Evolutionary conservation across 2,329 filamentous ascomycete genomes (phyloP), one percentile per base, ranked within the genome.

Genomic region (Neonectria faginata): DNA sequence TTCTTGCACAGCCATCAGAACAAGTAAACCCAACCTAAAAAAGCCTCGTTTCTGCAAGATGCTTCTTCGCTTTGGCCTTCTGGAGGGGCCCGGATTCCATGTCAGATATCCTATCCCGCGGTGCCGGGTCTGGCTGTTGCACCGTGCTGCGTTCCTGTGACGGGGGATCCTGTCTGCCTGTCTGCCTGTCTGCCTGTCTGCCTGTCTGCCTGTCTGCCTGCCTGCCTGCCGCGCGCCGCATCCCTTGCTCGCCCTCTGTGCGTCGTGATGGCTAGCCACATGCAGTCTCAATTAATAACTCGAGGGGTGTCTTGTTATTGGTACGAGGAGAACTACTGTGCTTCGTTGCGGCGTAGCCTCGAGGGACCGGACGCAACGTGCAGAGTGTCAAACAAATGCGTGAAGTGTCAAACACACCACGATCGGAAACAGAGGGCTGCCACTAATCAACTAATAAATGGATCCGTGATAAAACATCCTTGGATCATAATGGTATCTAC

Each of bases 71-170:
- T 18, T 51, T 48, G 33, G 36, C 36, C 5, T 33, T 33, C 33
- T 18, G 18, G 45, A 27, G 33, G 36, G 36, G 36, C 14, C 14
- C 12, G 36, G 45, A 62, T 57, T 47, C 62, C 63, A 63, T 62
- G 64, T 44, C 56, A 59, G 62, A 67, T n/a, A 39, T 69, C 60
- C 55, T 66, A 71, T 68, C 71, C 71, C 71, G 56, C 60, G 62
- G 72, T 62, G 68, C 59, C 63, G 71, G 71, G 71, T 72, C 71
- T 72, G 62, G 57, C 39, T 70, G 71, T 73, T 66, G 68, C 71
- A 73, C 69, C 67, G 69, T 73, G 71, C 64, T 68, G 53, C 59
- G 57, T 64, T 65, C 60, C 59, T 71, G 64, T 69, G 66, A 67
- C 62, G 60, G 64, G 70, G 57, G 64, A 31, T 44, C 18, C 42